Conservation (phyloP, 1,139 yeast genomes). For the Scheffersomyces quercinus region DNA sequence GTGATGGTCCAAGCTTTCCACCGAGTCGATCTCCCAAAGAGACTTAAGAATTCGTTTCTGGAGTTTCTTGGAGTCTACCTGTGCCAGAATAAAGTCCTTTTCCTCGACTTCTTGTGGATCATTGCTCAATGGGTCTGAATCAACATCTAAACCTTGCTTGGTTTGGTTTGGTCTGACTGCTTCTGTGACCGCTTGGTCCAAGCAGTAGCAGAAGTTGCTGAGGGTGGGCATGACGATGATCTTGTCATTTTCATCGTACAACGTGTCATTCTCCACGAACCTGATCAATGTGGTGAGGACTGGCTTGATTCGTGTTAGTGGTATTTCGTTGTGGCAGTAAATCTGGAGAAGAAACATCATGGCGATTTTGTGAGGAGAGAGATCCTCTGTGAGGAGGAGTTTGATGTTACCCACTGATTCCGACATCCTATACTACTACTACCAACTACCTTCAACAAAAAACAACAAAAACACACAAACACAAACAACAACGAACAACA, state of each 20-base stretch:
- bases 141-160: no score
- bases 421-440: no score
- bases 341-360: conserved; percentile 23
- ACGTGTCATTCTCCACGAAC: conserved; percentile 27
- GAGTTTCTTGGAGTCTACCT: conserved; percentile 6
- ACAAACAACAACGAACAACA: no score
- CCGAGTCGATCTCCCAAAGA: conserved; percentile 35
- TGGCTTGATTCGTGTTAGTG: conserved; percentile 8
- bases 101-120: no score
- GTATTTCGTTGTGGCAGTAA: conserved; percentile 21
- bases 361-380: conserved; percentile 38
- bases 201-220: conserved; percentile 22
- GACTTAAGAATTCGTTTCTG: conserved; percentile 13
- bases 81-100: no score
- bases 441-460: no score
- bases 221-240: conserved; percentile 30
- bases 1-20: conserved; percentile 33
- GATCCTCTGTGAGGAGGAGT: conserved; percentile 30
- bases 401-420: conserved; percentile 2
- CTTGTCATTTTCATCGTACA: conserved; percentile 20
- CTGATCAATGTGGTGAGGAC: conserved; percentile 20
- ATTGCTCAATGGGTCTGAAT: no score
- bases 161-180: no score
- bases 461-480: no score
- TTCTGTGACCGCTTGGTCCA: conserved; percentile 7